Base-by-base conservation (phyloP, 192 early-diverging fungal genomes). In the Linnemannia zychae region DNA sequence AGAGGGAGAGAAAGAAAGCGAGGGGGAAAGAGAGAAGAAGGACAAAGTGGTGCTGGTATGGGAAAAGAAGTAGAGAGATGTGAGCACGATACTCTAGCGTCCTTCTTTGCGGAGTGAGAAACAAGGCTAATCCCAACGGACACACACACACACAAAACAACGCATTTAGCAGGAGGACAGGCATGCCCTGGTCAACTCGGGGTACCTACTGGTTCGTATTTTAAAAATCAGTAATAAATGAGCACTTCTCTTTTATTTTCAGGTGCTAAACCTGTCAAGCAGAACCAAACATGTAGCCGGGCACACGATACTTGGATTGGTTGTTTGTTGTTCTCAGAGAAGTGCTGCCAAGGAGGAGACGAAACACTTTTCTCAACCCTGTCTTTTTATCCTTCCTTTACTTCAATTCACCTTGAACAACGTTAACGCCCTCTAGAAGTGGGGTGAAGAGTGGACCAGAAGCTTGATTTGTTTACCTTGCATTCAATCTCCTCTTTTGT, bases 361-460 rank as follows among this genome's bases (percentile, higher is more conserved):
- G 67, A 69, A 69, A 63, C 57, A 63, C 28, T 63, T 63, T 63
- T 63, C 57, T 63, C 57, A 28, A 63, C 28, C 57, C 57, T 17
- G 46, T 49, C 48, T 57, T 49, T 15, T 57, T 22, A 7, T 63
- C 31, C 57, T 63, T 2, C 28, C 12, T 63, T 24, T 0, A n/a
- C n/a, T 24, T 44, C 40, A 44, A 44, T 44, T 44, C 40, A 44
- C 40, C 24, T 63, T 63, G 28, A 63, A 9, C 7, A 31, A 22
- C 24, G 57, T 13, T 24, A 63, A 31, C 57, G 2, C 28, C 28
- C 28, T 63, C 12, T 24, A 33, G 11, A 13, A 44, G 40, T 28
- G 57, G 57, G 52, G 22, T 53, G 52, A n/a, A 4, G 22, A 3
- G 28, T 31, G 28, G 28, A 63, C 13, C 15, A 24, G 2, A 63